Percentiles rank a stretch among this genome's conserved stretches.
Conservation (phyloP, 2,329 filamentous ascomycete species). For the Teratosphaeriaceae sp. region DNA sequence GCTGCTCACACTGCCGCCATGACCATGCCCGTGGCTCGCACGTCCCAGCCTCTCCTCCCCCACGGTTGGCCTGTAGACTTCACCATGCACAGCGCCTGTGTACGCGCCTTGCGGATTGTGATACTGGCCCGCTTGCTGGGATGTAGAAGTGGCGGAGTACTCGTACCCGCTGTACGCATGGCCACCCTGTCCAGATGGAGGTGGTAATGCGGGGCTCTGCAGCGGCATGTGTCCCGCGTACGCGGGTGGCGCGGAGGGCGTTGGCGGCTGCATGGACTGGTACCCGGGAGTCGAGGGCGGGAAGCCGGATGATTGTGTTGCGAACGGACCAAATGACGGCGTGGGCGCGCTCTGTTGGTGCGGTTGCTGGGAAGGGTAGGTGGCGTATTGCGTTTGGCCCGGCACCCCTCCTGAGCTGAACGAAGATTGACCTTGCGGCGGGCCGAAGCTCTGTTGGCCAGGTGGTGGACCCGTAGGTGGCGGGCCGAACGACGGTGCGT, state of each 20-base stretch:
- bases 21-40: slow-evolving; percentile 33
- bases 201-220: slow-evolving; percentile 33
- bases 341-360: slow-evolving; percentile 16
- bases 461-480: slow-evolving; percentile 19
- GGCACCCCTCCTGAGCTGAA: slow-evolving; percentile 20
- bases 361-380: slow-evolving; percentile 25
- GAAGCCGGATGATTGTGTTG: slow-evolving; percentile 16
- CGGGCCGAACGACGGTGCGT: slow-evolving; percentile 11
- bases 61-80: slow-evolving; percentile 63
- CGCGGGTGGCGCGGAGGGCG: slow-evolving; percentile 26
- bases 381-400: slow-evolving; percentile 30
- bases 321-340: slow-evolving; percentile 11
- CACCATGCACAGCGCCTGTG: slow-evolving; percentile 51
- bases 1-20: slow-evolving; percentile 2
- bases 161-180: slow-evolving; percentile 51
- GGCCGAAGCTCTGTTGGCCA: slow-evolving; percentile 28
- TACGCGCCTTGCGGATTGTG: slow-evolving; percentile 38
- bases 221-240: slow-evolving; percentile 31
- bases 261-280: slow-evolving; percentile 23
- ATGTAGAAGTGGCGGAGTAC: slow-evolving; percentile 27
- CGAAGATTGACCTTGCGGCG: slow-evolving; percentile 6
- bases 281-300: slow-evolving; percentile 14
- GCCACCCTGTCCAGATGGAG: slow-evolving; percentile 28
- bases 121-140: slow-evolving; percentile 18
- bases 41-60: too few relatives aligned